Evolutionary conservation across 73 alveolate genomes (phyloP).

Genomic region (Paraurostyla sp.): DNA sequence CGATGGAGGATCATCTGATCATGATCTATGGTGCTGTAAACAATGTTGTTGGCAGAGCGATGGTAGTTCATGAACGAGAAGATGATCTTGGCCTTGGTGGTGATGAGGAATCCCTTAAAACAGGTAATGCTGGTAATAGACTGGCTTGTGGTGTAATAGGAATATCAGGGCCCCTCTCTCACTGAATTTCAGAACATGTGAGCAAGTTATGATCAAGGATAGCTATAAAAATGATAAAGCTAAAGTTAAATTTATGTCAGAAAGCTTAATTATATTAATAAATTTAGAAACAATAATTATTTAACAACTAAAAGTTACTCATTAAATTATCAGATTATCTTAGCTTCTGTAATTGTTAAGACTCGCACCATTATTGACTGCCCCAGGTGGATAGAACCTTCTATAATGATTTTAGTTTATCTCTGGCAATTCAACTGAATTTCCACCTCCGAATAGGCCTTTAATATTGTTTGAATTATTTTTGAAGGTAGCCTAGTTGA

Average conservation of each 20-base stretch:
- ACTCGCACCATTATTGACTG: neutral
- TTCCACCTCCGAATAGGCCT: neutral
- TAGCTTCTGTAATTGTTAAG: neutral
- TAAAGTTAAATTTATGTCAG: no score
- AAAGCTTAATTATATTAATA: no score
- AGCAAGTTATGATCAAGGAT: neutral
- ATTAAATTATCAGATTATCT: neutral
- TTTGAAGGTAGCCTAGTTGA: neutral
- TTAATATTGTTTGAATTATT: neutral
- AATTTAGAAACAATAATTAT: no score
- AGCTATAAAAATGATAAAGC: neutral
- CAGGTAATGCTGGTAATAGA: constrained; percentile 93
- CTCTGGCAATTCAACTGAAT: neutral
- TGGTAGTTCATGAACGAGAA: constrained; percentile 83
- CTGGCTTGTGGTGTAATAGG: constrained; percentile 90
- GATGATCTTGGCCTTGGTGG: constrained; percentile 93
- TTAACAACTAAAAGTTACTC: neutral
- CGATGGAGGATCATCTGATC: constrained; percentile 65
- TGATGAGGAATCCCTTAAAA: constrained; percentile 83
- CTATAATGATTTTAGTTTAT: neutral
- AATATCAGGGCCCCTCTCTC: constrained; percentile 57
- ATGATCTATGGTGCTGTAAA: constrained; percentile 54
- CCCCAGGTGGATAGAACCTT: neutral
- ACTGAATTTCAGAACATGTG: no score
- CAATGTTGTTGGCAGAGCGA: constrained; percentile 84